Base-by-base conservation (phyloP, 202 grass and related monocot species). In the Thinopyrum obtusiflorum region DNA sequence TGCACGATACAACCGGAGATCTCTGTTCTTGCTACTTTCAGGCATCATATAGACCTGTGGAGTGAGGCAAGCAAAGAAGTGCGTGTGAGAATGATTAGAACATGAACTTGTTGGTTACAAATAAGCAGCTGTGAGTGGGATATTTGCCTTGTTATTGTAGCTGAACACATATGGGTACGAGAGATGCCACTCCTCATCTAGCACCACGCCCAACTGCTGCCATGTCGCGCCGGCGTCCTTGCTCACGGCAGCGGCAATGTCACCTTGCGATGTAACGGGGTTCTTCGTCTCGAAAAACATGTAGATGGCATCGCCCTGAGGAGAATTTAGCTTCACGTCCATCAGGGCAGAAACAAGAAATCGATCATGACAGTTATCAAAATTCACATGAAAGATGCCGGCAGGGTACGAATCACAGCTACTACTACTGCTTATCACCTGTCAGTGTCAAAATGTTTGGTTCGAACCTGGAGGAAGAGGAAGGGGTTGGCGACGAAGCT, bases 181-280 rank as follows among this genome's bases (percentile, higher is more conserved):
- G 87, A 98, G 93, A 82, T 98, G 96, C 91, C 96, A 98, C 26
- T 90, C 83, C 78, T 98, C 96, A 90, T 96, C 93, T 78, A 98
- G 89, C 33, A 87, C 91, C 9, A 95, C 85, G 29, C 96, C 93
- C 62, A 98, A 20, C 49, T 89, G 93, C n/a, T 87, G 84, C 96
- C 96, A 98, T 74, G 93, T 92, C 40, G 73, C 86, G 18, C 96
- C 96, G 0, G 83, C 62, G 7, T 98, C 90, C 88, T 87, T 92
- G 93, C 96, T 98, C 76, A 98, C 42, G 7, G 93, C 96, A 65
- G 86, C 96, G 46, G 93, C 93, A 85, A 98, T 98, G 79, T 98
- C 90, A 2, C 96, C 96, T 85, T 95, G 86, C 64, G 65, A 87
- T 78, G 96, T 87, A 14, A 88, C 47, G 1, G 93, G 61, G 51